Evolutionary conservation across 495 filamentous ascomycete genomes (phyloP).

Genomic region (Hypoxylon lienhwacheense): DNA sequence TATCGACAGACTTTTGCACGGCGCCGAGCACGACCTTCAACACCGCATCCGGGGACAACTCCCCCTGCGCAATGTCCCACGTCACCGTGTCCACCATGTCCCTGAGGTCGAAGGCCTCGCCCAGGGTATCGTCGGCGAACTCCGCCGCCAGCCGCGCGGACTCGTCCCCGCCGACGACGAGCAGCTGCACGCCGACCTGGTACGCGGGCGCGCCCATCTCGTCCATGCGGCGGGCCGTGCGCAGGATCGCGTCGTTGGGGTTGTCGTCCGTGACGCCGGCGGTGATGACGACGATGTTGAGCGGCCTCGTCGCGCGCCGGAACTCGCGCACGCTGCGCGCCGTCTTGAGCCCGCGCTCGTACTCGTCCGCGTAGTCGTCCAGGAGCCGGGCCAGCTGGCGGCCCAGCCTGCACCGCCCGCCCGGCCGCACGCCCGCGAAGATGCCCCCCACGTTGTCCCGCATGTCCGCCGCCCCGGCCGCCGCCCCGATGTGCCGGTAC

Average conservation of each 20-base stretch:
- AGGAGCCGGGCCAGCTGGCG: constrained; percentile 67
- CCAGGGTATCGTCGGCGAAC: constrained; percentile 68
- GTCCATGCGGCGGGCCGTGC: constrained; percentile 68
- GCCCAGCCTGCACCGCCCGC: constrained; percentile 51
- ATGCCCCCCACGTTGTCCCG: constrained; percentile 55
- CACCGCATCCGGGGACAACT: constrained; percentile 55
- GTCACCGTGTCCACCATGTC: constrained; percentile 87
- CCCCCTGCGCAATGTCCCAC: constrained; percentile 54
- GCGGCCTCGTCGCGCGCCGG: constrained; percentile 58
- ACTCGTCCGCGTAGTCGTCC: constrained; percentile 54
- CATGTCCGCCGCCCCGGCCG: constrained; percentile 62
- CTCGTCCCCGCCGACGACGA: constrained; percentile 77
- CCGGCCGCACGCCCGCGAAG: constrained; percentile 44
- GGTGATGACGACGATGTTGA: constrained; percentile 86
- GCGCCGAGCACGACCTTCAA: constrained; percentile 72
- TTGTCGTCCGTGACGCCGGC: constrained; percentile 81
- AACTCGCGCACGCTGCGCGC: constrained; percentile 42
- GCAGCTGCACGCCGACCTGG: constrained; percentile 87
- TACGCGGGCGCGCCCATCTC: constrained; percentile 66
- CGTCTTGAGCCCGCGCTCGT: constrained; percentile 22
- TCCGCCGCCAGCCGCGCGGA: constrained; percentile 61
- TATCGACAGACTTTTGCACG: constrained; percentile 44
- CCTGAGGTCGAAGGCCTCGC: constrained; percentile 54
- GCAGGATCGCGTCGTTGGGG: constrained; percentile 63
- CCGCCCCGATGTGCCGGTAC: constrained; percentile 58